Percentiles rank a stretch among this genome's conserved stretches.
Evolutionary conservation across 1,284 basidiomycete genomes (phyloP).

Genomic region (Athelia psychrophila): DNA sequence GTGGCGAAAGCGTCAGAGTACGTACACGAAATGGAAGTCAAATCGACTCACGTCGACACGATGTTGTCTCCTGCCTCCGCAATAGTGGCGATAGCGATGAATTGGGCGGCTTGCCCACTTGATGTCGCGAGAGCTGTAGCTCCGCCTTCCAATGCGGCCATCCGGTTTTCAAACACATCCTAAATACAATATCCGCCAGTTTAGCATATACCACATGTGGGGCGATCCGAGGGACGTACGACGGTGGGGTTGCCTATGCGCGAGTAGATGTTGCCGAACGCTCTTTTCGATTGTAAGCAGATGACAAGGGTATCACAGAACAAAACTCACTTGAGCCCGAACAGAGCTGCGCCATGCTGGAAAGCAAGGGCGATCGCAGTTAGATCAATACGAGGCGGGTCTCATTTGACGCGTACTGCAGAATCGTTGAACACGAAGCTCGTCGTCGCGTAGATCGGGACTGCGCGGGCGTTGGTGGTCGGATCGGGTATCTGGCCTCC

Average conservation of each 20-base stretch:
- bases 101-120: conserved; percentile 83
- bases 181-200: too few relatives aligned
- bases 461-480: conserved; percentile 75
- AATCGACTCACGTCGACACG: conserved; percentile 57
- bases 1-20: neutral
- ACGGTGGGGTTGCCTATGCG: conserved; percentile 85
- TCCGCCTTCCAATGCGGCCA: conserved; percentile 84
- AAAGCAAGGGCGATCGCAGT: conserved; percentile 2
- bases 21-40: neutral
- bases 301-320: too few relatives aligned
- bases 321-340: conserved; percentile 57
- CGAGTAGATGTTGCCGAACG: conserved; percentile 72
- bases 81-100: conserved; percentile 70
- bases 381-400: neutral
- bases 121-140: conserved; percentile 76
- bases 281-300: too few relatives aligned
- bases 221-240: neutral
- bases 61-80: conserved; percentile 80
- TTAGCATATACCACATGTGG: too few relatives aligned
- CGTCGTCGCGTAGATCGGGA: conserved; percentile 79
- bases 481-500: conserved; percentile 76
- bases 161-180: conserved; percentile 83
- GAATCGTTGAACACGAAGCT: conserved; percentile 82
- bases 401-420: conserved; percentile 35
- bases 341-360: conserved; percentile 85